Evolutionary conservation across 495 filamentous ascomycete genomes (phyloP), one percentile per base, ranked within the genome.

Genomic region (Trichoderma gamsii): DNA sequence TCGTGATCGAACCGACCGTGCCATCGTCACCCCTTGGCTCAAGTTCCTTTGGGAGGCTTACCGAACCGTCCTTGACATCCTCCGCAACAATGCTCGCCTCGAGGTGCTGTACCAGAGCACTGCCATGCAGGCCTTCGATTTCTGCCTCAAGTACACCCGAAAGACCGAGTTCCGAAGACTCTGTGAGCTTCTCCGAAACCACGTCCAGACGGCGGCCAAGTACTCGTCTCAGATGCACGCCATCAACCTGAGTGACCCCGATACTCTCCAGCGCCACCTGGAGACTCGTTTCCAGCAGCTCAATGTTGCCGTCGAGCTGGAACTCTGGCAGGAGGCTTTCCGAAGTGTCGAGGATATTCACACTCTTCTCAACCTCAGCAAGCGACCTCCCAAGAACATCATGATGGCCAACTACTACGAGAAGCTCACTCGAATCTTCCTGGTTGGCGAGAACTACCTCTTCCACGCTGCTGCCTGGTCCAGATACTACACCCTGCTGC

Each of bases 351-450:
- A 99, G 79, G 95, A 99, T 79, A 99, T 98, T 72, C 95, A 99
- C 80, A 97, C 92, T n/a, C 87, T 99, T 69, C 86, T 99, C 71
- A 98, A 89, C 84, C 86, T 98, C 69, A 98, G 95, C 91, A 99
- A 99, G 86, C 91, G 94, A 65, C 93, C 93, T 49, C 90, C 95
- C n/a, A 97, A 97, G 89, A 97, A 97, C 78, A 85, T 97, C 71
- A 97, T 98, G 93, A 99, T 99, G 95, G 95, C 96, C 78, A 99
- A 98, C 81, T 99, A 99, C 87, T 99, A 98, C 81, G 96, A 99
- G 84, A 97, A 97, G 80, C 86, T 99, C 65, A 97, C 95, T 46
- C 88, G 92, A 63, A 99, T 99, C 76, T 99, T 99, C 84, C 86
- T 99, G 49, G 96, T 98, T 71, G 96, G 93, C 78, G 96, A 97